These are phyloP conservation scores for Chrysanthemum seticuspe DNA, from an alignment of 129 eudicot species.

Conservation along the genomic window DNA sequence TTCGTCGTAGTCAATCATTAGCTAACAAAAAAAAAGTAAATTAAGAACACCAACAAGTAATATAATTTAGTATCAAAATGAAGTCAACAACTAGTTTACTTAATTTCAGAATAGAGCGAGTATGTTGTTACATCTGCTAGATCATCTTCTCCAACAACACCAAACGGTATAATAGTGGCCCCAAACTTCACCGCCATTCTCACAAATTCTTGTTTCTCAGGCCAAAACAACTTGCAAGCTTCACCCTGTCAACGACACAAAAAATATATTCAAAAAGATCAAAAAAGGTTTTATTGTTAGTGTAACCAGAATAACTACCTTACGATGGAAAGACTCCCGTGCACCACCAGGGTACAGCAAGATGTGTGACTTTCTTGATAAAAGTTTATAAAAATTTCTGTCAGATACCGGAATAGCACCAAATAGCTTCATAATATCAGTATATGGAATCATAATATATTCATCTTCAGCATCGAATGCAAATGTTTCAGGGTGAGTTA, in stretches of 20 bases:
- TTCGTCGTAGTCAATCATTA: background rate
- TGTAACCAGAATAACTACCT: background rate
- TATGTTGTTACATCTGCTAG: slow-evolving; percentile 11
- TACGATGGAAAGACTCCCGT: background rate
- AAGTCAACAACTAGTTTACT: background rate
- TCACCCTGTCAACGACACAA: slow-evolving; percentile 10
- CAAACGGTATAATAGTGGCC: slow-evolving; percentile 24
- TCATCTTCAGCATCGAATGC: background rate
- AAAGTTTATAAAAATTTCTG: background rate
- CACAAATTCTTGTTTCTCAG: slow-evolving; percentile 17
- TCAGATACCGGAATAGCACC: slow-evolving; percentile 4
- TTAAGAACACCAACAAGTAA: background rate
- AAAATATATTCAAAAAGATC: too few relatives aligned
- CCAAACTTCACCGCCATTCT: slow-evolving; percentile 22
- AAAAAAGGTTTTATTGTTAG: too few relatives aligned
- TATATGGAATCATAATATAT: background rate
- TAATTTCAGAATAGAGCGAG: background rate
- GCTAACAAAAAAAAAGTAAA: background rate
- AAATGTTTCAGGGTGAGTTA: background rate
- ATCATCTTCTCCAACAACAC: slow-evolving; percentile 20
- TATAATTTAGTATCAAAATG: background rate
- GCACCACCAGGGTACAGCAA: slow-evolving; percentile 14
- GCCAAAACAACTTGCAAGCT: slow-evolving; percentile 18
- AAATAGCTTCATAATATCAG: background rate
- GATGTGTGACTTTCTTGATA: background rate